These are phyloP conservation scores for Annulohypoxylon nitens DNA, from an alignment of 495 filamentous ascomycete genomes.

Conservation along the genomic window DNA sequence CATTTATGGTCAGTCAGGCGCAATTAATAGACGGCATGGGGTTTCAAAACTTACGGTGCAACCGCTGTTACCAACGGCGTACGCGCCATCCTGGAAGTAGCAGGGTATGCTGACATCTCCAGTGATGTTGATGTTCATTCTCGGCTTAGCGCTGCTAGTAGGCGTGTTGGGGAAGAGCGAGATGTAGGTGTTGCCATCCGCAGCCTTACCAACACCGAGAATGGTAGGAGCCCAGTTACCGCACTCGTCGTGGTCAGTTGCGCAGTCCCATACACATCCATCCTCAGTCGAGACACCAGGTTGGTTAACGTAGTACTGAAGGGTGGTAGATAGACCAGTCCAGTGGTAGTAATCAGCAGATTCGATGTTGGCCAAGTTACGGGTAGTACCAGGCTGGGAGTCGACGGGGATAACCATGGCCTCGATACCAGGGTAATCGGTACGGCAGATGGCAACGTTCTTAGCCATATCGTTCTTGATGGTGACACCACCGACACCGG, in stretches of 20 bases:
- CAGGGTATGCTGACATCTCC: conserved; percentile 76
- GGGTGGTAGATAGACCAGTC: conserved; percentile 79
- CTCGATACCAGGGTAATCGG: conserved; percentile 95
- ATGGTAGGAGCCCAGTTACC: conserved; percentile 95
- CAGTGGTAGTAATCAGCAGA: conserved; percentile 79
- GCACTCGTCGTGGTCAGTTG: conserved; percentile 58
- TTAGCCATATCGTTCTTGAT: conserved; percentile 77
- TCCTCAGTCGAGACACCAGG: conserved; percentile 73
- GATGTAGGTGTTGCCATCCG: conserved; percentile 76
- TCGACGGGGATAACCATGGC: conserved; percentile 82
- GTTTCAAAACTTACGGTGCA: conserved; percentile 73
- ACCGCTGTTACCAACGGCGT: conserved; percentile 68
- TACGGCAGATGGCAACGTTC: conserved; percentile 86
- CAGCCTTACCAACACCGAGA: conserved; percentile 81
- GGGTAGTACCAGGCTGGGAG: conserved; percentile 66
- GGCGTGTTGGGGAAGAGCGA: conserved; percentile 79
- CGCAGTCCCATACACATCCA: conserved; percentile 83
- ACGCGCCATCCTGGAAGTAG: conserved; percentile 76
- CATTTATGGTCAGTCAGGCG: conserved; percentile 37
- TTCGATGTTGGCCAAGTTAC: conserved; percentile 79
- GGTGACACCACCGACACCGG: conserved; percentile 75
- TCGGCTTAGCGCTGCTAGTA: conserved; percentile 71
- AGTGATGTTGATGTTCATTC: conserved; percentile 79
- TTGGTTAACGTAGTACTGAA: conserved; percentile 98
- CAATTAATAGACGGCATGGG: not conserved